Conservation (phyloP, 495 filamentous ascomycete genomes). For the Barbatosphaeria neglecta region DNA sequence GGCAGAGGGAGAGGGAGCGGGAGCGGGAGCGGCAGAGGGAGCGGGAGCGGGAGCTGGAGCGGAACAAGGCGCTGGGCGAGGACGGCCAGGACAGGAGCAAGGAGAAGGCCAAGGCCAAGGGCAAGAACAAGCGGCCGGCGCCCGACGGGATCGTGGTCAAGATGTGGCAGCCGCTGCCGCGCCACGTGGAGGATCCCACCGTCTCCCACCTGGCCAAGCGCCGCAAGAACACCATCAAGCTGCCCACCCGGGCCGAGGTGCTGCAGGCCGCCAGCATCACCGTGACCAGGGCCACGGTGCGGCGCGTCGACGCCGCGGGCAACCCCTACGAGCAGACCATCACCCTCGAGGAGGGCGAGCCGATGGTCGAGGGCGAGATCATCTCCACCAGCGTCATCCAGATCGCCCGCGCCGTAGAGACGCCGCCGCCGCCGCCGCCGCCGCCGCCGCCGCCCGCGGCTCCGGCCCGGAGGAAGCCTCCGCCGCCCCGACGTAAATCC, state of each 20-base stretch:
- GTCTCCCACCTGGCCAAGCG: constrained; percentile 79
- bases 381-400: constrained; percentile 43
- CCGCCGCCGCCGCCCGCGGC: constrained; percentile 16
- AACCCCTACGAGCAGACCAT: constrained; percentile 73
- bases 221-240: constrained; percentile 52
- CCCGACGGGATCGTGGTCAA: constrained; percentile 59
- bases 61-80: constrained; percentile 11
- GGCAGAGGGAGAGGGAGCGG: too few species aligned
- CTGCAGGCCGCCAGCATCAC: constrained; percentile 33
- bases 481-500: constrained; percentile 64
- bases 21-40: too few species aligned
- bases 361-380: constrained; percentile 71
- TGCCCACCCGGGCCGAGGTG: constrained; percentile 29
- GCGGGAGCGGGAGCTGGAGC: too few species aligned
- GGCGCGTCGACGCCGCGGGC: constrained; percentile 62
- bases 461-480: constrained; percentile 47
- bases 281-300: constrained; percentile 64
- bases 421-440: constrained; percentile 15
- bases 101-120: constrained; percentile 11
- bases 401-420: constrained; percentile 7
- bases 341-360: constrained; percentile 67
- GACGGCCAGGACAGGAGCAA: not conserved
- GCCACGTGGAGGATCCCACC: constrained; percentile 62
- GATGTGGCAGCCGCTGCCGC: constrained; percentile 69
- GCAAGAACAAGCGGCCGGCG: constrained; percentile 21